Base-by-base conservation (phyloP, 2,329 filamentous ascomycete species). In the Pestalotiopsis fici region DNA sequence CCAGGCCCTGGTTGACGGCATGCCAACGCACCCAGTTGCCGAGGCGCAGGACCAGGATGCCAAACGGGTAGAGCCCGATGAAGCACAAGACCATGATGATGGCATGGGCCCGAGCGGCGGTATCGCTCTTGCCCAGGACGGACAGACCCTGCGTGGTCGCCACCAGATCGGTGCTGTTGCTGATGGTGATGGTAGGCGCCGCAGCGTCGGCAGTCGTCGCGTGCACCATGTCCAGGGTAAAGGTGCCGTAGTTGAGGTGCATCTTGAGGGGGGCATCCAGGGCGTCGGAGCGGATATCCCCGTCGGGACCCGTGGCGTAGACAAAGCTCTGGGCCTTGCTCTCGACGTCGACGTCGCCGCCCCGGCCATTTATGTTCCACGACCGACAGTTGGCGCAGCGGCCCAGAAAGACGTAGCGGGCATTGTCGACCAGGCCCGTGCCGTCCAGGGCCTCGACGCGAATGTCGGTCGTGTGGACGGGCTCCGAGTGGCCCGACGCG, bases 21-120 rank as follows among this genome's bases (percentile, higher is more conserved):
- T 91, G 89, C 81, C 84, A 86, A 67, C 81, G 83, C 2, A 86
- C 83, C 75, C 81, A 84, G 37, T 82, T 81, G 11, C 86, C 80
- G 2, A 88, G 74, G 2, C 86, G 79, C 59, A 90, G 74, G 28
- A 89, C 76, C 27, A 89, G 71, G 13, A 87, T 80, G 1, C 88
- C 89, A 11, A 86, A 69, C 0, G 88, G 88, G 74, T 89, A 84
- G 59, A 90, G 71, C 18, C 85, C 81, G 2, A 89, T 78, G 67
- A 90, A 86, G 13, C 81, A 80, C 12, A 87, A 74, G 50, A 88
- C 78, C 89, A 91, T 91, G 59, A 87, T 73, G 3, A 83, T 74
- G 6, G 80, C 82, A 61, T 88, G 84, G 3, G 80, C 76, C 4
- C 81, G 79, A 0, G 82, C 80, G 69, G 76, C 79, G 70, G 73